Base-by-base conservation (phyloP, 768 basidiomycete genomes). In the Pleurotus djamor region DNA sequence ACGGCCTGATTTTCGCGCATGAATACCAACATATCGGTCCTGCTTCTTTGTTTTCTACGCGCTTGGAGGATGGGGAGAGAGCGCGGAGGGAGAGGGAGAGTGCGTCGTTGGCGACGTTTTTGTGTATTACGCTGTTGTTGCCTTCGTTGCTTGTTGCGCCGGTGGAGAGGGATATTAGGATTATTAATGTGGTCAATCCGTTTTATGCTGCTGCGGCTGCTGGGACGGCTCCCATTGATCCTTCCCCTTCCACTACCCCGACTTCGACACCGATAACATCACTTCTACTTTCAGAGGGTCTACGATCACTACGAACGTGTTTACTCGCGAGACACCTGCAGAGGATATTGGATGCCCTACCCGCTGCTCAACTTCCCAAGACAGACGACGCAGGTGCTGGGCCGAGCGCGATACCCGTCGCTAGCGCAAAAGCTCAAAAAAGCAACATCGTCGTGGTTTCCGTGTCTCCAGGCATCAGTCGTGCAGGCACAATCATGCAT, bases 151-250 rank as follows among this genome's bases (percentile, higher is more conserved):
- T 97, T 13, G 85, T 90, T 28, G 88, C 91, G 0, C 94, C 94
- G 0, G 78, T 82, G n/a, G 94, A 95, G 68, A 82, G 94, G 37
- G 92, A 95, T 63, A 92, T 97, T 44, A 88, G 95, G n/a, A 83
- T 97, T 63, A 77, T 98, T 68, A 87, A 87, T 58, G 79, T 94
- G 43, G 82, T 96, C 68, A 94, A 94, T 60, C 94, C 94, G 2
- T 92, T 93, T 64, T 97, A 96, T 65, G 87, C 93, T 2, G 92
- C 95, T 1, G 89, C 92, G 0, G 38, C 38, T 10, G 54, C 54
- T 5, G 54, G 54, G 14, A 21, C n/a, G 14, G 16, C 17, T 17
- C 4, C 54, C 3, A 56, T 56, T 41, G 28, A 41, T 32, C 41
- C 54, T 16, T 76, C 83, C 4, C 63, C 74, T 3, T 75, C 80